Conservation (phyloP, 768 basidiomycete genomes). For the Coprinopsis marcescibilis region DNA sequence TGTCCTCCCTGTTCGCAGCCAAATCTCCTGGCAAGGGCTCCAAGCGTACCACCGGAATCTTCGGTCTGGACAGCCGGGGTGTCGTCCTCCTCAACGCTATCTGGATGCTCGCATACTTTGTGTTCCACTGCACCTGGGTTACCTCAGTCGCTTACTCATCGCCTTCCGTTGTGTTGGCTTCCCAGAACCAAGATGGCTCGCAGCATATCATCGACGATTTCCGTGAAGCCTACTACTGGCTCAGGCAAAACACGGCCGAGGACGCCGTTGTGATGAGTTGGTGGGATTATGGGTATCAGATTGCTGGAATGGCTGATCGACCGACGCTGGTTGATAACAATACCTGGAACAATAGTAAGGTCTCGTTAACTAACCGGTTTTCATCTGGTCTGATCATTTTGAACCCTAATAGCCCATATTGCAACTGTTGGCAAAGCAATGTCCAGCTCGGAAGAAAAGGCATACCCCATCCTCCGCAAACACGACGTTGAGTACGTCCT, state of each 20-base stretch:
- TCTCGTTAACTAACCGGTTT: conserved; percentile 3
- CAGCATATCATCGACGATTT: conserved; percentile 98
- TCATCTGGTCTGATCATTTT: neutral
- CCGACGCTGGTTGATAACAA: conserved; percentile 98
- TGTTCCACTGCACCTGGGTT: conserved; percentile 95
- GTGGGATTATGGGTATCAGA: conserved; percentile 99
- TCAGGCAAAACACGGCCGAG: conserved; percentile 90
- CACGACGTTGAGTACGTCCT: conserved; percentile 98
- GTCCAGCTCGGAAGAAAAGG: conserved; percentile 89
- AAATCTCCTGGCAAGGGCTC: conserved; percentile 30
- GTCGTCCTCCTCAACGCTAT: conserved; percentile 69
- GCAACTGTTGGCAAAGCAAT: conserved; percentile 99
- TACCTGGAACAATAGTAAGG: conserved; percentile 98
- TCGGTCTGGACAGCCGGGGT: conserved; percentile 79
- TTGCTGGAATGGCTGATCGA: conserved; percentile 97
- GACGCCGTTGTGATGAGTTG: conserved; percentile 96
- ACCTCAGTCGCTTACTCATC: conserved; percentile 95
- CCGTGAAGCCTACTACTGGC: conserved; percentile 98
- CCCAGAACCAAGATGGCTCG: conserved; percentile 71
- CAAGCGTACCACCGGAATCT: conserved; percentile 55
- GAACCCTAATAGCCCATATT: conserved; percentile 66
- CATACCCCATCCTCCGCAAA: conserved; percentile 94
- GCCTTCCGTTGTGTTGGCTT: conserved; percentile 92
- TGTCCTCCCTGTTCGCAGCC: conserved; percentile 32
- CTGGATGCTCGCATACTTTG: conserved; percentile 82